Evolutionary conservation across 257 asterid genomes (phyloP).

Genomic region (Primulina tabacum): DNA sequence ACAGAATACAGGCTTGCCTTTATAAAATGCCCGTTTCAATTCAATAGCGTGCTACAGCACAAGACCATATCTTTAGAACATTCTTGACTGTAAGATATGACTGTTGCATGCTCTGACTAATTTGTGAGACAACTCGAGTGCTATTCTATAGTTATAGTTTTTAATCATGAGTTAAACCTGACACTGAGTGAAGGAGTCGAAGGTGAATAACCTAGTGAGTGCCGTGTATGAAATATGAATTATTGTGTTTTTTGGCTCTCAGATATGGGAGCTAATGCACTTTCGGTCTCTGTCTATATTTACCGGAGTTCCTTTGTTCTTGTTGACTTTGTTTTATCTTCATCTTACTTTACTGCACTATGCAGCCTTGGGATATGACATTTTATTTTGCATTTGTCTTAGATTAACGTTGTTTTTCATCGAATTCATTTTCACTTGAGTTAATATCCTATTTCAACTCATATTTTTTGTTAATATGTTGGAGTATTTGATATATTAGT

Average conservation of each 20-base stretch:
- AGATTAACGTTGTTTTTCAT: neutral
- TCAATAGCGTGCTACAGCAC: neutral
- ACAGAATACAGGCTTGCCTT: neutral
- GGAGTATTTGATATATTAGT: conserved; percentile 16
- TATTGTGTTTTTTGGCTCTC: conserved; percentile 4
- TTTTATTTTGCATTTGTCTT: neutral
- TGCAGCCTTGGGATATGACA: neutral
- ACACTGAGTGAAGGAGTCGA: neutral
- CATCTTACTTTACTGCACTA: neutral
- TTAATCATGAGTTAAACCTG: neutral
- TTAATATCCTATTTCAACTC: neutral
- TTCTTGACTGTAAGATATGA: neutral
- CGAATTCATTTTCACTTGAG: conserved; percentile 14
- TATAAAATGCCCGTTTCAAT: neutral
- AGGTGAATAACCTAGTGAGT: neutral
- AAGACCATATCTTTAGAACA: neutral
- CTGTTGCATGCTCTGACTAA: neutral
- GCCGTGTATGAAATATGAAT: neutral
- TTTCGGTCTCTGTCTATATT: neutral
- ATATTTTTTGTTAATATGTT: neutral
- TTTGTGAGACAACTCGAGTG: neutral
- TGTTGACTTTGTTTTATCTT: neutral
- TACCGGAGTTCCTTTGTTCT: neutral
- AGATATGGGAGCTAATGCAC: neutral
- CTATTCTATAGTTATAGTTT: neutral